Evolutionary conservation across 129 eudicot species (phyloP).

Genomic region (Silybum marianum): DNA sequence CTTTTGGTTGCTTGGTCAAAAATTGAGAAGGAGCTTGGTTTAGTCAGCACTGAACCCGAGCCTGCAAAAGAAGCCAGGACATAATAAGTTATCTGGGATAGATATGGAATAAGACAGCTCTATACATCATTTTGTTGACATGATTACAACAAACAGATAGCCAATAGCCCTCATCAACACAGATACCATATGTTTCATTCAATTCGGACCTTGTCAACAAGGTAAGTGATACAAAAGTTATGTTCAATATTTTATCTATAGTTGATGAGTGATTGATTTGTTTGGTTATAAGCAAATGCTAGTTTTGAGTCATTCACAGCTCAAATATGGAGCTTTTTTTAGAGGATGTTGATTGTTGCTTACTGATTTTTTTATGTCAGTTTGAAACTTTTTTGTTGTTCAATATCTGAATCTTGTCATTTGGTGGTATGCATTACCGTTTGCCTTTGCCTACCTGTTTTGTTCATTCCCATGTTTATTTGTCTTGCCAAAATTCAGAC

Average conservation of each 20-base stretch:
- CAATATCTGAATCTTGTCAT: slow-evolving; percentile 19
- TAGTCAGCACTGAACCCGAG: slow-evolving; percentile 36
- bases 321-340: slow-evolving; percentile 34
- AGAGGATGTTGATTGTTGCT: slow-evolving; percentile 10
- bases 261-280: slow-evolving; percentile 25
- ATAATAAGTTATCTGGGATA: slow-evolving; percentile 19
- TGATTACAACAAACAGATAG: slow-evolving; percentile 16
- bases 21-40: slow-evolving; percentile 69
- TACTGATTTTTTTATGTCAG: slow-evolving; percentile 14
- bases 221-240: slow-evolving; percentile 26
- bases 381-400: slow-evolving; percentile 25
- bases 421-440: slow-evolving; percentile 8
- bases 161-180: slow-evolving; percentile 6
- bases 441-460: neutral
- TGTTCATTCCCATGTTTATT: neutral
- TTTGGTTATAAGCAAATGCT: slow-evolving; percentile 25
- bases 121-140: slow-evolving; percentile 20
- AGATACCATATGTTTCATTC: slow-evolving; percentile 6
- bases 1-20: slow-evolving; percentile 66
- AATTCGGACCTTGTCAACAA: slow-evolving; percentile 2
- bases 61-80: slow-evolving; percentile 23
- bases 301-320: slow-evolving; percentile 22
- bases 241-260: slow-evolving; percentile 18
- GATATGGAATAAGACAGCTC: slow-evolving; percentile 17
- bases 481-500: neutral